These are phyloP conservation scores for Teratosphaeria zuluensis DNA, from an alignment of 2,329 filamentous ascomycete genomes.

Conservation along the genomic window DNA sequence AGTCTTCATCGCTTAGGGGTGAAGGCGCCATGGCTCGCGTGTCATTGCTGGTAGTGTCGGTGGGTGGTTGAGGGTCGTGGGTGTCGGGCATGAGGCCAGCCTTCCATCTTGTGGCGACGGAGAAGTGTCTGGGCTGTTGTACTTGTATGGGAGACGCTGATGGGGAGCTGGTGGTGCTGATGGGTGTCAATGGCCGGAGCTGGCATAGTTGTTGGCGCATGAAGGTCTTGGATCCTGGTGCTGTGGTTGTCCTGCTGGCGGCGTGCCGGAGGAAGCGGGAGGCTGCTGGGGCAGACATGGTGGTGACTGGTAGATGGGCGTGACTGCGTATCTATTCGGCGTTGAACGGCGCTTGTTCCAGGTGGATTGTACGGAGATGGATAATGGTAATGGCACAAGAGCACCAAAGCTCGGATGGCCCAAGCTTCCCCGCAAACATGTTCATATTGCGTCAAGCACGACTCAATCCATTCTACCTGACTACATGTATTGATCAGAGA, in stretches of 20 bases:
- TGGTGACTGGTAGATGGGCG: not conserved
- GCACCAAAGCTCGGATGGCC: not conserved
- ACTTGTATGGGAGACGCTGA: slow-evolving; percentile 1
- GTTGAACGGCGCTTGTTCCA: not conserved
- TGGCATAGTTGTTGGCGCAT: not conserved
- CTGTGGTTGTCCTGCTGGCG: not conserved
- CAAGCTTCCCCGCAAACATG: not conserved
- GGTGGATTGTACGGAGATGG: not conserved
- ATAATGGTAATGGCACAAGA: not conserved
- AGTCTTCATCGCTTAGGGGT: slow-evolving; percentile 59
- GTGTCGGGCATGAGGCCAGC: slow-evolving; percentile 34
- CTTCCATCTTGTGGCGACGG: slow-evolving; percentile 5
- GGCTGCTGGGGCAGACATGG: slow-evolving; percentile 3
- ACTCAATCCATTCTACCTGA: no score
- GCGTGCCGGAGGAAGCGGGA: slow-evolving; percentile 3
- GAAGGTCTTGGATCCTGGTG: not conserved
- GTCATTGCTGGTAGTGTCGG: slow-evolving; percentile 23
- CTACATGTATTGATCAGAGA: no score
- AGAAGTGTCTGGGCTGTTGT: slow-evolving; percentile 11
- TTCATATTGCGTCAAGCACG: no score
- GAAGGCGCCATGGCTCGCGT: slow-evolving; percentile 26
- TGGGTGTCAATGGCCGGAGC: not conserved
- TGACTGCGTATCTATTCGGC: not conserved
- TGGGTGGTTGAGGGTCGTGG: slow-evolving; percentile 31
- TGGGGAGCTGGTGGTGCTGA: not conserved